Percentiles rank a stretch among this genome's conserved stretches.
Conservation (phyloP, 352 stramenopile genomes). For the Phytopythium cucurbitacearum region DNA sequence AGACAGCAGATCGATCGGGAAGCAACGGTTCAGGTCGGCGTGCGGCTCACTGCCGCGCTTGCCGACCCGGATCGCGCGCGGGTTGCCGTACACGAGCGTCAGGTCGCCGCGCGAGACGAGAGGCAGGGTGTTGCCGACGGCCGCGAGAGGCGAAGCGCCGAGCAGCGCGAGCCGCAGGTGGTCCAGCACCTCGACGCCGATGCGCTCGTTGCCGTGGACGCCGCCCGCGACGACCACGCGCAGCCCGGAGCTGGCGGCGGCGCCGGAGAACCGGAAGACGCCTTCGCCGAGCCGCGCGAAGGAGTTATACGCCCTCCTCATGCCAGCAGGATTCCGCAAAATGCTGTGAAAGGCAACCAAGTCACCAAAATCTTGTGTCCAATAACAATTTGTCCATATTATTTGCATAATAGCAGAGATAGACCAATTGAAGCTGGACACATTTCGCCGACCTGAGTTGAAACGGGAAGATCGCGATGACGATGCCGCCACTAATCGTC, state of each 20-base stretch:
- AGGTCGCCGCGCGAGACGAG: conserved; percentile 27
- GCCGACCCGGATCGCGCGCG: conserved; percentile 40
- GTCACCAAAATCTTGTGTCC: too few relatives aligned
- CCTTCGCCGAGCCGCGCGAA: conserved; percentile 34
- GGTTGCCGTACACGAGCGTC: conserved; percentile 67
- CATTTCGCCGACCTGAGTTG: too few relatives aligned
- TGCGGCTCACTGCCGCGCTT: conserved; percentile 47
- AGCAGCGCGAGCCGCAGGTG: conserved; percentile 44
- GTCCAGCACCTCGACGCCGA: conserved; percentile 61
- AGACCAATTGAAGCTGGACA: too few relatives aligned
- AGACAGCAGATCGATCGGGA: conserved; percentile 29
- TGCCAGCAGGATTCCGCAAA: too few relatives aligned
- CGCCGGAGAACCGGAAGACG: conserved; percentile 39
- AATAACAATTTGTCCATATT: too few relatives aligned
- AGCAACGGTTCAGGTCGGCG: conserved; percentile 70
- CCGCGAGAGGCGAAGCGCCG: conserved; percentile 13
- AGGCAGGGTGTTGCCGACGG: conserved; percentile 11
- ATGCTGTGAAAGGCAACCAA: too few relatives aligned
- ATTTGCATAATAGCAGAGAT: too few relatives aligned
- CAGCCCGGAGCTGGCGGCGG: conserved; percentile 1
- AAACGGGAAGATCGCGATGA: too few relatives aligned
- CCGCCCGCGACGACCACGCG: conserved; percentile 60
- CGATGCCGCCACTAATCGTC: too few relatives aligned
- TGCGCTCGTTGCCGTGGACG: conserved; percentile 76
- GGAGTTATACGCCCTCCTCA: neutral